Base-by-base conservation (phyloP, 768 basidiomycete genomes). In the Hericium rajendrae region DNA sequence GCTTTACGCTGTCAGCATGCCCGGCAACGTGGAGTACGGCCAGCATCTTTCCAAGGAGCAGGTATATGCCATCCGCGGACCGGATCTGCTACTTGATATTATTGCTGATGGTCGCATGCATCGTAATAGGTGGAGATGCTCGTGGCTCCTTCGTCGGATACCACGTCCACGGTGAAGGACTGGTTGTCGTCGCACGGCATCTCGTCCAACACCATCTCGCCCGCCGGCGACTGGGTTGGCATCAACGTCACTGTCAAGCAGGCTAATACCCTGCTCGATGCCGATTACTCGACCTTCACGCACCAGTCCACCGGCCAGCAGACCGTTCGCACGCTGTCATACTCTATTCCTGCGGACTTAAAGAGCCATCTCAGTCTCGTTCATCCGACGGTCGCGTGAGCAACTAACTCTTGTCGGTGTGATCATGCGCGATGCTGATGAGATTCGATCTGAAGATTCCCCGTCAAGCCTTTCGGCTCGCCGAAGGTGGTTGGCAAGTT, bases 321-420 rank as follows among this genome's bases (percentile, higher is more conserved):
- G 58, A 54, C 53, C 55, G 40, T 56, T 51, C 28, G 60, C 53
- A 52, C 54, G 32, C 22, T 61, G 48, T 24, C 9, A 13, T 46
- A 48, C 55, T 48, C 32, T 9, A 2, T 63, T 43, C 58, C 58
- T 52, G 57, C 54, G 4, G 46, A 37, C 13, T 49, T 65, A 13
- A 40, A 61, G 55, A 40, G 57, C 18, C 59, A 60, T 50, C 48
- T 65, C 40, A 43, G 57, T 38, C 55, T 65, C 28, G 53, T 65
- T 13, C 64, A 65, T 51, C 64, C 64, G n/a, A 63, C 64, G 2
- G 53, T 53, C 20, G 55, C 53, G 63, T 62, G 43, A 38, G 64
- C 1, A 10, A 2, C 38, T 38, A 2, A 2, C 11, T 40, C 0
- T 43, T 18, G 41, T 16, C 18, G 5, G 18, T 16, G 2, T 16